phyloP scores from a whole-genome alignment of 108 stramenopile species.

The Nannochloropsis granulata region DNA sequence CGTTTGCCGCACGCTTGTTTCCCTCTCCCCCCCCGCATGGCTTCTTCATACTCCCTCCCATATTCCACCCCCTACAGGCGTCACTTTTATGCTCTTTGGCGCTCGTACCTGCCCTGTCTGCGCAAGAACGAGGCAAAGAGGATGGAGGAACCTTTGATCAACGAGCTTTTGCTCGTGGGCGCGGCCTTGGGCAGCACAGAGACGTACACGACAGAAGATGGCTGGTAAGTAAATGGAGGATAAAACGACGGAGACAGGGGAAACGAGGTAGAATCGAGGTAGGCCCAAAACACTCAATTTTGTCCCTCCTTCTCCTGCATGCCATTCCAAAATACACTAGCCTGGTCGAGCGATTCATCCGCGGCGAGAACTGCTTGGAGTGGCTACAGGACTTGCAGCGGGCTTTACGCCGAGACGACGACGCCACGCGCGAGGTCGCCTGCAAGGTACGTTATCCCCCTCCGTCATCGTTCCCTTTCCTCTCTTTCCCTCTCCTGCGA shows the following conservation, averaged over 20 bases:
- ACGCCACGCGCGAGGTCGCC: slow-evolving; percentile 11
- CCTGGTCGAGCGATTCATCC: slow-evolving; percentile 14
- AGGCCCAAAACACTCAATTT: neutral
- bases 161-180: slow-evolving; percentile 32
- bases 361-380: slow-evolving; percentile 31
- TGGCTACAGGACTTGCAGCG: slow-evolving; percentile 33
- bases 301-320: neutral
- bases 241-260: neutral
- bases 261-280: too few species aligned
- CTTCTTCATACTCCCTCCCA: too few species aligned
- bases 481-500: neutral
- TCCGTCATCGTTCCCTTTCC: neutral
- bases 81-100: too few species aligned
- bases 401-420: slow-evolving; percentile 23
- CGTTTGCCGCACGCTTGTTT: too few species aligned
- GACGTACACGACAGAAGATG: neutral
- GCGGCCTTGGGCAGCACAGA: slow-evolving; percentile 26
- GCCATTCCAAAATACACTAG: neutral
- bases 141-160: slow-evolving; percentile 21
- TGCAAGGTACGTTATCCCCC: neutral
- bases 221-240: neutral
- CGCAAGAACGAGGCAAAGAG: neutral
- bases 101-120: too few species aligned
- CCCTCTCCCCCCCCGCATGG: too few species aligned
- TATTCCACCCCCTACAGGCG: too few species aligned